Evolutionary conservation across 1,139 yeast species (phyloP).

Genomic region (Geotrichum restrictum): DNA sequence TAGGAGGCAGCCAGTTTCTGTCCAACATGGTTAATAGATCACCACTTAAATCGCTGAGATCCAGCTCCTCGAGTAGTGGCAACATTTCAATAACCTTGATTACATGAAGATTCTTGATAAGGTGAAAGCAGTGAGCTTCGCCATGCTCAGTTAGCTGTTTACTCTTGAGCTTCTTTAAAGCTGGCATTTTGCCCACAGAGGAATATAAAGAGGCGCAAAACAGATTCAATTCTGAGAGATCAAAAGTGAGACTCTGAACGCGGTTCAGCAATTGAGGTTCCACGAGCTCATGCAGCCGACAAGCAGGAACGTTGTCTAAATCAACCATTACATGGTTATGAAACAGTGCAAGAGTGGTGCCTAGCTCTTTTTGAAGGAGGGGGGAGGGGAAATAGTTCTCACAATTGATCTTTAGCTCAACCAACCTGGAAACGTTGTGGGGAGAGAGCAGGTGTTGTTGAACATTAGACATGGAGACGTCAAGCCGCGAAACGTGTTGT

Average conservation of each 20-base stretch:
- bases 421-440: neutral
- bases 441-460: neutral
- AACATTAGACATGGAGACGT: neutral
- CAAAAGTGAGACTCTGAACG: constrained; percentile 11
- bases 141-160: neutral
- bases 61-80: constrained; percentile 11
- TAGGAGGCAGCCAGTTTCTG: constrained; percentile 13
- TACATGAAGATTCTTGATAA: constrained; percentile 3
- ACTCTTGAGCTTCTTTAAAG: constrained; percentile 3
- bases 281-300: constrained; percentile 8
- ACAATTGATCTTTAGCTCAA: constrained; percentile 4
- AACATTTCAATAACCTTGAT: constrained; percentile 1
- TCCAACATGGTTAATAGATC: neutral
- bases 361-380: constrained; percentile 1
- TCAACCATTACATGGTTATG: constrained; percentile 2
- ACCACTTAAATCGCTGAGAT: constrained; percentile 7
- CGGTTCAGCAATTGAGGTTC: constrained; percentile 6
- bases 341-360: neutral
- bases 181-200: constrained; percentile 14
- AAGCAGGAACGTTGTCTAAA: constrained; percentile 13
- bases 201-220: neutral
- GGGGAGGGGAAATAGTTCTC: constrained; percentile 1
- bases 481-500: constrained; percentile 1
- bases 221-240: constrained; percentile 1
- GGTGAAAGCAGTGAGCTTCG: constrained; percentile 12